Evolutionary conservation across 108 stramenopile species (phyloP), one percentile per base, ranked within the genome.

Genomic region (Skeletonema menzelii): DNA sequence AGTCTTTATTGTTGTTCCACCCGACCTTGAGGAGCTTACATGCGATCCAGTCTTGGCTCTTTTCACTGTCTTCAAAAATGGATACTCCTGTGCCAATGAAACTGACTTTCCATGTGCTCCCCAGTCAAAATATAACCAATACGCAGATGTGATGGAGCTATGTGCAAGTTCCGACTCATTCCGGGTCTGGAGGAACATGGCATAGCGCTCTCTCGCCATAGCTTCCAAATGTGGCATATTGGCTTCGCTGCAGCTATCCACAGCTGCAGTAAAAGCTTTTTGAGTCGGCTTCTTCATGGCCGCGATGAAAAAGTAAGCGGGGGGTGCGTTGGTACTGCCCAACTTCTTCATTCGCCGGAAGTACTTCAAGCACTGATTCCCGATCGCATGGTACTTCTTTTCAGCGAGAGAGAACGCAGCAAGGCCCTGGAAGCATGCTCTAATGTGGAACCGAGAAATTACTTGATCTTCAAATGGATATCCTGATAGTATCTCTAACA

Each of bases 101-200:
- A 49, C 6, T 32, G 62, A 19, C 47, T 71, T 71, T 11, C 37
- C 70, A 42, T 64, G 42, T 7, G 80, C 80, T 17, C 75, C 75
- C 80, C 80, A 82, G 32, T 71, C 68, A 17, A 35, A 34, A 66
- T 82, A 82, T 10, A 76, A 28, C 75, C 75, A 82, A 27, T 70
- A 38, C 5, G 80, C 60, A 19, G 42, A 55, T 11, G 44, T 59
- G 28, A 82, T 53, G 40, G 61, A 72, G n/a, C 58, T 19, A 19
- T 42, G 20, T 15, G 34, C 75, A 17, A 70, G 59, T 2, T 32
- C 44, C 42, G 24, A 3, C 5, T 63, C 26, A 28, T 58, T 46
- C 15, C 42, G 31, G 10, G 61, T 47, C n/a, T 34, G 42, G 1
- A 71, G 59, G 32, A 76, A 63, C 31, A 65, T 26, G 12, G 69